phyloP scores from a whole-genome alignment of 805 yeast genomes.

The Pichia californica region DNA sequence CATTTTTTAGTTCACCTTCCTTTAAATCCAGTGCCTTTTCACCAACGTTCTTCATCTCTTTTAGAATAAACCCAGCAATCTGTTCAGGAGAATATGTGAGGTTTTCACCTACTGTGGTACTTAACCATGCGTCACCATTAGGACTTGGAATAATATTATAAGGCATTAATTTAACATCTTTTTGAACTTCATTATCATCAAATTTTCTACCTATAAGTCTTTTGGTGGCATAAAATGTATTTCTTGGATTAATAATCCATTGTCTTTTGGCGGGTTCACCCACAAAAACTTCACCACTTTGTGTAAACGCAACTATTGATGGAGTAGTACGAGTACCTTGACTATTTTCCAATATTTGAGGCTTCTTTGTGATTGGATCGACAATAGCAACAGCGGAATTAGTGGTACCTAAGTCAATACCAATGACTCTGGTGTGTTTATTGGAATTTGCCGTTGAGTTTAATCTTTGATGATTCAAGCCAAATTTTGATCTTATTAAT shows the following conservation, averaged over 20 bases:
- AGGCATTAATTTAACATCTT: constrained; percentile 82
- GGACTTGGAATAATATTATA: constrained; percentile 77
- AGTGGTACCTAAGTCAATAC: constrained; percentile 84
- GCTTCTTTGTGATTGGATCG: constrained; percentile 56
- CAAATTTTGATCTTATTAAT: not conserved
- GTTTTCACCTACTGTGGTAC: constrained; percentile 59
- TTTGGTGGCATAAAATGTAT: constrained; percentile 91
- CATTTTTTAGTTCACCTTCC: constrained; percentile 74
- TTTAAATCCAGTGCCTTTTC: constrained; percentile 52
- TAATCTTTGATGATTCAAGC: not conserved
- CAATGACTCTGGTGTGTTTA: constrained; percentile 49
- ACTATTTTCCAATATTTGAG: constrained; percentile 71
- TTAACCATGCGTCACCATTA: constrained; percentile 96
- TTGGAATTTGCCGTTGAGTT: not conserved
- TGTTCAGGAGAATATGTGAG: constrained; percentile 89
- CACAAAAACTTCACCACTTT: constrained; percentile 78
- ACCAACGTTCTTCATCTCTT: constrained; percentile 94
- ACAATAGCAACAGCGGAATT: constrained; percentile 84
- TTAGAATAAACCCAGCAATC: constrained; percentile 86
- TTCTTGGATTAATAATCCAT: constrained; percentile 90
- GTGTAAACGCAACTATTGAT: constrained; percentile 90
- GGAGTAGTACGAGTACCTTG: constrained; percentile 84
- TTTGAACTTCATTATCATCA: constrained; percentile 84
- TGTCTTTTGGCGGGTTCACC: constrained; percentile 96
- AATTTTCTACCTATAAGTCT: constrained; percentile 91